Evolutionary conservation across 2,329 filamentous ascomycete genomes (phyloP).

Genomic region (Nannizzia gypsea): DNA sequence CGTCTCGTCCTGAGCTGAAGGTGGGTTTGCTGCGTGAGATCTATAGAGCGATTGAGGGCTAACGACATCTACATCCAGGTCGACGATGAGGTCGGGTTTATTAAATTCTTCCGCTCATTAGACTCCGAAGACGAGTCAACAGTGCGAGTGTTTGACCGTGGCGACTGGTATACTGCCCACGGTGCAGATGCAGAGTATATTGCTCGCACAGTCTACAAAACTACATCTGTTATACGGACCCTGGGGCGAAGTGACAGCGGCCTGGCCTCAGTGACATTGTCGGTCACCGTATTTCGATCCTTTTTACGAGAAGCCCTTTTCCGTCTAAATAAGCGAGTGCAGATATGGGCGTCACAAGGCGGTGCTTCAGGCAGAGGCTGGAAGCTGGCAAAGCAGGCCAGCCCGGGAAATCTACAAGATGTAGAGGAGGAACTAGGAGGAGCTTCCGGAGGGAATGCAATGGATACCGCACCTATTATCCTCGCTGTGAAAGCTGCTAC

Average conservation of each 20-base stretch:
- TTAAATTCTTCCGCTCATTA: slow-evolving; percentile 87
- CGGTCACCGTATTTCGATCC: slow-evolving; percentile 84
- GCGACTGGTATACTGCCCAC: slow-evolving; percentile 77
- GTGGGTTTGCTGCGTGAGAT: slow-evolving; percentile 4
- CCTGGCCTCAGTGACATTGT: slow-evolving; percentile 88
- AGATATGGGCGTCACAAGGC: slow-evolving; percentile 69
- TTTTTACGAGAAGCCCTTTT: slow-evolving; percentile 92
- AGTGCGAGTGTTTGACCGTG: slow-evolving; percentile 82
- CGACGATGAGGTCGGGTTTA: slow-evolving; percentile 94
- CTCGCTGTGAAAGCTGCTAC: slow-evolving; percentile 85
- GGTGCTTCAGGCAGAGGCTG: slow-evolving; percentile 61
- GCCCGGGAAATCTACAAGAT: slow-evolving; percentile 90
- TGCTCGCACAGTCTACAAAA: slow-evolving; percentile 74
- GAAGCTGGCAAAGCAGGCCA: slow-evolving; percentile 85
- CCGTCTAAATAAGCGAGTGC: slow-evolving; percentile 76
- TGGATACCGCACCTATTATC: slow-evolving; percentile 87
- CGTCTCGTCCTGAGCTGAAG: slow-evolving; percentile 12
- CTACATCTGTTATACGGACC: slow-evolving; percentile 84
- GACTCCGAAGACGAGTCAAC: slow-evolving; percentile 55
- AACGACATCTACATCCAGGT: slow-evolving; percentile 47
- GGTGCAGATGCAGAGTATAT: slow-evolving; percentile 38
- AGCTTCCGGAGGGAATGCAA: slow-evolving; percentile 40
- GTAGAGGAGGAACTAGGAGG: slow-evolving; percentile 74
- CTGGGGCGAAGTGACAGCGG: slow-evolving; percentile 77
- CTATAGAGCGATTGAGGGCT: slow-evolving; percentile 2